A percentile compares a stretch with the other conserved stretches of the same genome.
Evolutionary conservation across 306 rosid genomes (phyloP).

Genomic region (Medicago ruthenica): DNA sequence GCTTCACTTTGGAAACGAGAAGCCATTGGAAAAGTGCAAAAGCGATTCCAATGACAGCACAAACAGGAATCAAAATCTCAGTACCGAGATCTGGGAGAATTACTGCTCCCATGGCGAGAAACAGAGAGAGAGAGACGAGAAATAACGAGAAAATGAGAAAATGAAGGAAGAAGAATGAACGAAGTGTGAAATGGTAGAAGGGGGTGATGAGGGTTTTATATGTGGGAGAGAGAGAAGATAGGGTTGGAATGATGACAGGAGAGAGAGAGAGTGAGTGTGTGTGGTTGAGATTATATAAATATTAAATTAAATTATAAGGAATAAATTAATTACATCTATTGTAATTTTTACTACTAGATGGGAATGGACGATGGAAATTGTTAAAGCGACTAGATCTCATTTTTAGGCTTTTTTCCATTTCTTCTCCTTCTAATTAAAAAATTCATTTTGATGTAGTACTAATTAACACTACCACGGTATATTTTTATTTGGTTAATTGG

Average conservation of each 20-base stretch:
- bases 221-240: constrained; percentile 31
- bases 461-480: too few species aligned
- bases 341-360: background rate
- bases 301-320: background rate
- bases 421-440: too few species aligned
- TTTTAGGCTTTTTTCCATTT: background rate
- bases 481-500: too few species aligned
- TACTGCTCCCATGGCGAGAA: constrained; percentile 59
- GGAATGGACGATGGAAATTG: constrained; percentile 25
- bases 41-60: constrained; percentile 74
- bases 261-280: constrained; percentile 24
- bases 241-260: constrained; percentile 43
- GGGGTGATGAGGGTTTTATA: constrained; percentile 41
- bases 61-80: constrained; percentile 81
- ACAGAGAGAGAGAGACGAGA: background rate
- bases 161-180: background rate
- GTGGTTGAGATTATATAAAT: constrained; percentile 31
- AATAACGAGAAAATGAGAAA: background rate
- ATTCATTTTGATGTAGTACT: too few species aligned
- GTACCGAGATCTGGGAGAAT: constrained; percentile 85
- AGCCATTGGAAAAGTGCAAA: constrained; percentile 83
- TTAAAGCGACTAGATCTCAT: constrained; percentile 26
- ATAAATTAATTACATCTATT: too few species aligned
- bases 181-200: background rate
- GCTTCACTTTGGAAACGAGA: constrained; percentile 73